Evolutionary conservation across 805 yeast species (phyloP).

Genomic region (Ogataea methanolica): DNA sequence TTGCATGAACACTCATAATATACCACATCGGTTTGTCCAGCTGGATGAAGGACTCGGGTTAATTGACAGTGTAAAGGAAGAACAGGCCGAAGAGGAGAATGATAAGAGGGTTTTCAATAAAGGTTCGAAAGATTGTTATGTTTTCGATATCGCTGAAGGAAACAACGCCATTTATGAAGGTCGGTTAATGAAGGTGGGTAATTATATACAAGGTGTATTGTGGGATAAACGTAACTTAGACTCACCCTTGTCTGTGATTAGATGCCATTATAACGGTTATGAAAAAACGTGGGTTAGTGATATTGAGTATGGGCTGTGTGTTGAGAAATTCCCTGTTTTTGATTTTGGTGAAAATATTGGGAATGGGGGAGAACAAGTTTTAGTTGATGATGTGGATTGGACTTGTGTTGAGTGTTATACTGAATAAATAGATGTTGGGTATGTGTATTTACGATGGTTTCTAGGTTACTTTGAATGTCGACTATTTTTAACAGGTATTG

Average conservation of each 20-base stretch:
- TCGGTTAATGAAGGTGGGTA: slow-evolving; percentile 41
- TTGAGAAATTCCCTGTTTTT: slow-evolving; percentile 11
- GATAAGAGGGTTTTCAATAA: not conserved
- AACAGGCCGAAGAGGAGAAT: not conserved
- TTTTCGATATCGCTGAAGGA: slow-evolving; percentile 25
- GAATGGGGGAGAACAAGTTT: slow-evolving; percentile 6
- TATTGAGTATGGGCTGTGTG: slow-evolving; percentile 14
- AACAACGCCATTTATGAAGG: slow-evolving; percentile 31
- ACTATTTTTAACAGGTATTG: no score
- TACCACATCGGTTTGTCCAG: slow-evolving; percentile 1
- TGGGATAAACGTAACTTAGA: slow-evolving; percentile 27
- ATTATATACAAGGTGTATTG: slow-evolving; percentile 48
- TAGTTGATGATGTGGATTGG: slow-evolving; percentile 17
- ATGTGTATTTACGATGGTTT: no score
- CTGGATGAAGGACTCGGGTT: not conserved
- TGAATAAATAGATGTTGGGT: not conserved
- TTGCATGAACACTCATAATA: slow-evolving; percentile 32
- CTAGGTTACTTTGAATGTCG: no score
- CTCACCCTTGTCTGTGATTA: slow-evolving; percentile 19
- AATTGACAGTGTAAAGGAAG: not conserved
- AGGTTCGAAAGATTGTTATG: slow-evolving; percentile 7
- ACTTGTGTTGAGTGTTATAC: slow-evolving; percentile 14
- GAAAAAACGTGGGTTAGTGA: slow-evolving; percentile 5
- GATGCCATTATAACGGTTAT: slow-evolving; percentile 12
- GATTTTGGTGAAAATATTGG: slow-evolving; percentile 4